Evolutionary conservation across 331 rosid species (phyloP).

Genomic region (Acacia concinna): DNA sequence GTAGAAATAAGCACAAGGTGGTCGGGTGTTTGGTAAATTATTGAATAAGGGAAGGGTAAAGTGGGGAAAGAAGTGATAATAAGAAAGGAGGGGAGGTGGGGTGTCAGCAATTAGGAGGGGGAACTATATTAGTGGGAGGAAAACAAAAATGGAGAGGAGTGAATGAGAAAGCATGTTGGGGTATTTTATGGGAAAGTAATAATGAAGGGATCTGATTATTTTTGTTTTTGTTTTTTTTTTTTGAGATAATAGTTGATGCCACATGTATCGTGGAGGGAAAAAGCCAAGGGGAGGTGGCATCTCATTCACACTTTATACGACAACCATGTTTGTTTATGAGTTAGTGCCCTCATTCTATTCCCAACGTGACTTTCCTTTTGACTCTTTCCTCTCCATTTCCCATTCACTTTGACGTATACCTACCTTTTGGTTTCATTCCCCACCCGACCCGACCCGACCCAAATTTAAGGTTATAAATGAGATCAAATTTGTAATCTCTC

Average conservation of each 20-base stretch:
- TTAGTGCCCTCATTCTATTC: constrained; percentile 44
- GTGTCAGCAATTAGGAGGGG: background rate
- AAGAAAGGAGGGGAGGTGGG: background rate
- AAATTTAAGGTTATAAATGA: no score
- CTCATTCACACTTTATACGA: constrained; percentile 67
- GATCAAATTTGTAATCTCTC: no score
- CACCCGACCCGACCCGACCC: no score
- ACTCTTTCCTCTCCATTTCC: constrained; percentile 27
- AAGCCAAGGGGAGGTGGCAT: constrained; percentile 57
- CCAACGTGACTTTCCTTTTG: constrained; percentile 41
- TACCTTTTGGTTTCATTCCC: no score
- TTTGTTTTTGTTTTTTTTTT: no score
- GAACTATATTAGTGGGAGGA: constrained; percentile 14
- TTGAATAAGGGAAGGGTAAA: background rate
- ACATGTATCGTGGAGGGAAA: background rate
- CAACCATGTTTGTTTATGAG: constrained; percentile 51
- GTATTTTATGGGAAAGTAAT: constrained; percentile 6
- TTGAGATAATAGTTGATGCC: constrained; percentile 32
- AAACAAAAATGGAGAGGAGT: background rate
- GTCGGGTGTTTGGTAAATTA: background rate
- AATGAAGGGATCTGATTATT: constrained; percentile 15
- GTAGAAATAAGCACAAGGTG: no score
- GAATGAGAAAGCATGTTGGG: background rate
- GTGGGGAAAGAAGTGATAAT: background rate
- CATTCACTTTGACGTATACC: background rate